Evolutionary conservation across 2,329 filamentous ascomycete genomes (phyloP).

Genomic region (Aspergillus novoparasiticus): DNA sequence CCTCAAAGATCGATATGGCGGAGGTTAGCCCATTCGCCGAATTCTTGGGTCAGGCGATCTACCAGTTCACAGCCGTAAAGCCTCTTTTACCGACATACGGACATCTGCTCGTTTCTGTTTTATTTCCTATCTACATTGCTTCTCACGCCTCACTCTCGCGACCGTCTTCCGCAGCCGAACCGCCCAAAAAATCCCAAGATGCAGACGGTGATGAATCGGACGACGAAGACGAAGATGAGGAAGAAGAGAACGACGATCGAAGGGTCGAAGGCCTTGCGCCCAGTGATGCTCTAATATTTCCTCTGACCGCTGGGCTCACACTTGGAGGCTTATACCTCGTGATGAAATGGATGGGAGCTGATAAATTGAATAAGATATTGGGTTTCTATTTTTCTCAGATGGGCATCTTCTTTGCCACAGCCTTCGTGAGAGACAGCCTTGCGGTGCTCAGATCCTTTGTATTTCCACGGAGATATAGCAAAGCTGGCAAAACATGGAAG

Average conservation of each 20-base stretch:
- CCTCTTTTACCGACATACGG: constrained; percentile 59
- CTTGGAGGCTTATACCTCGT: constrained; percentile 81
- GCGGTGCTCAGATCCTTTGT: constrained; percentile 66
- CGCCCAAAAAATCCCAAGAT: constrained; percentile 53
- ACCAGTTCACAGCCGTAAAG: constrained; percentile 46
- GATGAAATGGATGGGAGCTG: constrained; percentile 82
- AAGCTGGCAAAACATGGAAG: constrained; percentile 54
- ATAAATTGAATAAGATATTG: constrained; percentile 78
- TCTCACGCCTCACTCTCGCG: constrained; percentile 83
- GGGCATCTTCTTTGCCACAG: constrained; percentile 74
- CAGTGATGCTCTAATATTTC: constrained; percentile 82
- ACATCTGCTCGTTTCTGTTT: constrained; percentile 67
- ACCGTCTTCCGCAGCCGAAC: constrained; percentile 74
- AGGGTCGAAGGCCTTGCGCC: constrained; percentile 70
- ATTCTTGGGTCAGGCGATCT: constrained; percentile 44
- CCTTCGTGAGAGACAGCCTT: constrained; percentile 72
- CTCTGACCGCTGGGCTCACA: constrained; percentile 71
- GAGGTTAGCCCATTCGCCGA: constrained; percentile 41
- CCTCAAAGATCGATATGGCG: constrained; percentile 28
- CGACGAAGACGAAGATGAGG: constrained; percentile 52
- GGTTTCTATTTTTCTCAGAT: constrained; percentile 81
- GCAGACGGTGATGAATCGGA: constrained; percentile 28
- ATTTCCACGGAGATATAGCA: constrained; percentile 72
- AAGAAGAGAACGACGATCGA: constrained; percentile 57
- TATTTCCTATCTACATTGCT: constrained; percentile 82